Conservation (phyloP, 106 monocot genomes). For the Agapanthus africanus region DNA sequence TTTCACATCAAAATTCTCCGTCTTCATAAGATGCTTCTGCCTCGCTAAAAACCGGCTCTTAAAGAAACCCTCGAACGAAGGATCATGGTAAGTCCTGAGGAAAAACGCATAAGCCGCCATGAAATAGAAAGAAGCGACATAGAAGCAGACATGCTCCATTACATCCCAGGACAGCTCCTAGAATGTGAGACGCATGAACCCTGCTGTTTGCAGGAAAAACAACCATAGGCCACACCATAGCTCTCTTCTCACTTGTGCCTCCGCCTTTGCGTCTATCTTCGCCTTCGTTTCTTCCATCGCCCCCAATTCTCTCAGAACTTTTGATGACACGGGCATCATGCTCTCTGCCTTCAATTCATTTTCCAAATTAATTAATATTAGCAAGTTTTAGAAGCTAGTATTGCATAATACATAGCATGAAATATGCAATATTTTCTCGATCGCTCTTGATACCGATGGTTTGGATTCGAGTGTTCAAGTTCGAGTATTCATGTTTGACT, state of each 20-base stretch:
- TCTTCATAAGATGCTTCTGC: slow-evolving; percentile 11
- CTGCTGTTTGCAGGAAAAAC: too few species aligned
- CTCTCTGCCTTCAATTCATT: slow-evolving; percentile 12
- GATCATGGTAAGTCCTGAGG: slow-evolving; percentile 1
- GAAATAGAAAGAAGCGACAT: slow-evolving; percentile 11
- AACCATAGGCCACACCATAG: slow-evolving; percentile 28
- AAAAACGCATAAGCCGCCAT: slow-evolving; percentile 17
- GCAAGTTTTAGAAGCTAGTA: background rate
- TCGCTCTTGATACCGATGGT: too few species aligned
- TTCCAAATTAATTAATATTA: background rate
- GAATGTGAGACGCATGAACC: slow-evolving; percentile 27
- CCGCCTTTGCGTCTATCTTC: slow-evolving; percentile 19
- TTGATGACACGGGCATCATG: background rate
- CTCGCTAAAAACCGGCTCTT: background rate
- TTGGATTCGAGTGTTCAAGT: too few species aligned
- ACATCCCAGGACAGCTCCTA: slow-evolving; percentile 36
- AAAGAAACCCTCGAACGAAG: slow-evolving; percentile 14
- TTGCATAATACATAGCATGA: background rate
- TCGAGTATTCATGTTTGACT: too few species aligned
- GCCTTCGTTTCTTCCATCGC: slow-evolving; percentile 23
- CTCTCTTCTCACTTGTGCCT: slow-evolving; percentile 13
- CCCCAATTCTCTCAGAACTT: slow-evolving; percentile 7
- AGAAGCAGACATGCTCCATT: slow-evolving; percentile 28
- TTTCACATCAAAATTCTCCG: background rate
- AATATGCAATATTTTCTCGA: too few species aligned